Conservation (phyloP, 179 eudicot genomes). For the Gypsophila paniculata region DNA sequence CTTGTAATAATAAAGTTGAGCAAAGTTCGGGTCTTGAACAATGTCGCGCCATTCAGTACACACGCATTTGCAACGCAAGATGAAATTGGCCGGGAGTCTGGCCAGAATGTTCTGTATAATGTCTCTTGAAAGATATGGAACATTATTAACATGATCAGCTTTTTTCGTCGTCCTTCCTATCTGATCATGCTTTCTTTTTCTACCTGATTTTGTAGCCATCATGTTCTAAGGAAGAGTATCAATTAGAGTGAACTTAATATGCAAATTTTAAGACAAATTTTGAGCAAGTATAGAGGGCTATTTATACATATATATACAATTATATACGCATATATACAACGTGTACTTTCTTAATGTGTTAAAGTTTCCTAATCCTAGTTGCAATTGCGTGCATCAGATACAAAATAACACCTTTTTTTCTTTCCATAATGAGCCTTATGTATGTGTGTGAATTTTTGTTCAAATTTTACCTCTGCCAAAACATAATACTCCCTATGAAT, state of each 20-base stretch:
- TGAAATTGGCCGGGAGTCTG: conserved; percentile 11
- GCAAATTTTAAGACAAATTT: neutral
- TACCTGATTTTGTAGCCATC: neutral
- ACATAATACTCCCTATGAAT: too few relatives aligned
- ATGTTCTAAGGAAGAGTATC: too few relatives aligned
- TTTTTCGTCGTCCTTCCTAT: neutral
- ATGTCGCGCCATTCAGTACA: conserved; percentile 17
- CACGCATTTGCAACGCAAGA: conserved; percentile 3
- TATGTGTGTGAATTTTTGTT: too few relatives aligned
- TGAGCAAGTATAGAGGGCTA: too few relatives aligned
- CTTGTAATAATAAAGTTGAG: conserved; percentile 1
- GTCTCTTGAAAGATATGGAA: conserved; percentile 8
- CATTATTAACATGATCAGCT: neutral
- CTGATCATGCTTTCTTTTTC: neutral
- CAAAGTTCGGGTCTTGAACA: neutral
- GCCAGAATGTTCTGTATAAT: conserved; percentile 8
- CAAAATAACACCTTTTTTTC: too few relatives aligned
- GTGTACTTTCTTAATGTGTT: too few relatives aligned
- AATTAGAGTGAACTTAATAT: neutral
- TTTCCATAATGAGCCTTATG: too few relatives aligned
- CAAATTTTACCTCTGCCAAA: too few relatives aligned
- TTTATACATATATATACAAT: too few relatives aligned
- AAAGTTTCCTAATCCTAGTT: too few relatives aligned
- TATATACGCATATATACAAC: too few relatives aligned
- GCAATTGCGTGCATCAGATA: too few relatives aligned